Base-by-base conservation (phyloP, 208 protist species). In the Leishmania lainsoni region DNA sequence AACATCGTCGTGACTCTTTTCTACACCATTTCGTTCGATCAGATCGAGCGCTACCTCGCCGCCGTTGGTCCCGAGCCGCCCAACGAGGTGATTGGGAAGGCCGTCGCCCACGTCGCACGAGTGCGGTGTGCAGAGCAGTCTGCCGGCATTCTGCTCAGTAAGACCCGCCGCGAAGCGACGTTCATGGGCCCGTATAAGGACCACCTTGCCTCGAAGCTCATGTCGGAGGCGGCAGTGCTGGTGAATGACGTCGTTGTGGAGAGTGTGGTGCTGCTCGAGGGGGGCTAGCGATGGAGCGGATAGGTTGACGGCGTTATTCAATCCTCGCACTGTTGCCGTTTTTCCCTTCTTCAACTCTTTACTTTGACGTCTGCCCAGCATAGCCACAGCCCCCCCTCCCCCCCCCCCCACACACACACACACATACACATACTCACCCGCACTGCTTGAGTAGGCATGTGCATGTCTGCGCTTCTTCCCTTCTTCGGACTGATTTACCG, bases 21-120 rank as follows among this genome's bases (percentile, higher is more conserved):
- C 29, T 95, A 95, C 79, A 91, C 80, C 20, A 95, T 97, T 51
- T 89, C 81, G 5, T 88, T 94, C 48, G 87, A 91, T 16, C 87
- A 95, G 81, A 78, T 97, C 8, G 94, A 97, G 84, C 89, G 94
- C 12, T 97, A 96, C 78, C 84, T 97, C 16, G 90, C 94, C 4
- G 92, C 92, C 0, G 89, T 96, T 16, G 94, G 94, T 5, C 91
- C 94, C 14, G 76, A 80, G 56, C 86, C 92, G 54, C 94, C 94
- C 42, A 97, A 93, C 76, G 94, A 94, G 74, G 54, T 81, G 6
- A 95, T 97, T 77, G 94, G 77, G 6, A 80, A 90, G 51, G 89
- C 91, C 29, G 86, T 84, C 29, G 91, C 92, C 8, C 81, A 84
- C 22, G 88, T 92, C 5, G 89, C 86, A 39, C 88, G 89, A 20